Base-by-base conservation (phyloP, 2,329 filamentous ascomycete species). In the Epicoccum sorghinum region DNA sequence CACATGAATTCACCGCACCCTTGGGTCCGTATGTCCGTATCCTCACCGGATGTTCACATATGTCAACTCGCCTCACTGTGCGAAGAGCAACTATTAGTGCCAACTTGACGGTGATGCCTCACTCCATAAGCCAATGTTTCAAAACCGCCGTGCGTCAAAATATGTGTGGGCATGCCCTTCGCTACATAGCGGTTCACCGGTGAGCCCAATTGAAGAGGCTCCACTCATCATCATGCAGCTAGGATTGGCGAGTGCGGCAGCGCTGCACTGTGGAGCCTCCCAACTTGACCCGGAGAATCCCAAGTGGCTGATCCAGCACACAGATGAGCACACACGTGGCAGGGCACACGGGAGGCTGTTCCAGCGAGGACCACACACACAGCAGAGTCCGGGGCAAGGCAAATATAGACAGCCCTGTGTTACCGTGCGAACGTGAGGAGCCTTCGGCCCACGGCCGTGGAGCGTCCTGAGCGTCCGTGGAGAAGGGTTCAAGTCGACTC, bases 321-420 rank as follows among this genome's bases (percentile, higher is more conserved):
- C 37, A 47, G 25, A 35, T 13, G 40, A 48, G 37, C n/a, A 51
- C 54, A 64, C 60, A 64, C 61, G 61, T 64, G 61, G 57, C 61
- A 58, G 9, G 45, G 45, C 36, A 18, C 32, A n/a, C 39, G 18
- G 22, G 36, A 14, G 42, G 35, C 27, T 47, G n/a, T 22, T 47
- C 45, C 18, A 38, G 53, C 47, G 24, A 36, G 35, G 27, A 45
- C 50, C 47, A 52, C 43, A 38, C 29, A 48, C 27, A 50, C 23
- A n/a, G 32, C 32, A 33, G 32, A 33, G 13, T 12, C 9, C 32
- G 32, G 49, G 49, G 35, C 32, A 18, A 36, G 12, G 43, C 49
- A 47, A 52, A 42, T 47, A 43, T 37, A 50, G 39, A 43, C 35
- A 27, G 29, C 49, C 37, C 29, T 52, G 48, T 52, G 37, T 24